Evolutionary conservation across 1,284 basidiomycete species (phyloP), one percentile per base, ranked within the genome.

Genomic region (Rhodotorula sp.): DNA sequence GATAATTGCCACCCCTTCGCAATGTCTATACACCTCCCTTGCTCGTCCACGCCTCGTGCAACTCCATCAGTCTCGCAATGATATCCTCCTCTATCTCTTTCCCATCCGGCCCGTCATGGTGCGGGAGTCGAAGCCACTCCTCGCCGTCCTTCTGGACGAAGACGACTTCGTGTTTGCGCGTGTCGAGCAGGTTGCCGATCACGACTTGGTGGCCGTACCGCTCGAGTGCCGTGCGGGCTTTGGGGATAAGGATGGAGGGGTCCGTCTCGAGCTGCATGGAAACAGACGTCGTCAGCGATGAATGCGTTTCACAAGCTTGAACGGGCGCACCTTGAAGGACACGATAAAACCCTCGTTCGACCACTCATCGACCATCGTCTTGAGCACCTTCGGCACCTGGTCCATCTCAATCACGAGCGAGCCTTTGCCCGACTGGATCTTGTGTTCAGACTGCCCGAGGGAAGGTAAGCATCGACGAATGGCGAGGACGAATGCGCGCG

Each of bases 121-220:
- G 74, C 17, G 62, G 55, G 66, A 77, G 68, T 64, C 76, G 70
- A 27, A 75, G 56, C 73, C 74, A 74, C 39, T 77, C 89, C 76
- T 87, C 88, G n/a, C 82, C 76, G 36, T 84, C 83, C 72, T 71
- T 17, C 74, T 83, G 82, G 44, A 99, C 90, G 77, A 99, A 91
- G 5, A 95, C 90, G 64, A 99, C 94, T 79, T 94, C 90, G 76
- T 86, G 86, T 81, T 99, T 99, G 64, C 95, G 86, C 58, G 86
- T 84, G 77, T 94, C 86, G 20, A 99, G 86, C 70, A 95, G 90
- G 80, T 99, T 99, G 34, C 92, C 95, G 75, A 99, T 93, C 59
- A 99, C 96, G 34, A 97, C 88, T 80, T 98, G 94, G 80, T 99
- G 95, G 0, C 94, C 94, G 79, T 99, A 99, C 30, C 94, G 86